Evolutionary conservation across 164 flowering plant genomes (phyloP), one percentile per base, ranked within the genome.

Genomic region (Piper longum): DNA sequence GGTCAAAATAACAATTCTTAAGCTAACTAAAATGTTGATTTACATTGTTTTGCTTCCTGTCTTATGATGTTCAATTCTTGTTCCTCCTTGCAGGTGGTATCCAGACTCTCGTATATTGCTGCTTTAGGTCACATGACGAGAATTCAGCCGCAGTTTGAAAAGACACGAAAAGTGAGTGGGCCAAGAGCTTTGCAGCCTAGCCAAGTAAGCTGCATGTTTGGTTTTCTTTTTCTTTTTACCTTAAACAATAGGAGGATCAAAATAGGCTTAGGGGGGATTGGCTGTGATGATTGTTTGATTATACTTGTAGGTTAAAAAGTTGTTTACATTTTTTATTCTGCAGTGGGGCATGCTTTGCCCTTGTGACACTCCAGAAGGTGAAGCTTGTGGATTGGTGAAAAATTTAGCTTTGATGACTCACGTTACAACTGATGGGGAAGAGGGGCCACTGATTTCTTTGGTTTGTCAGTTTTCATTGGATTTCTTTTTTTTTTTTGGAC

Each of bases 341-440:
- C 74, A 92, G 99, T 93, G 97, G 97, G 99, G 99, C 42, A 88
- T 93, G 99, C 91, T 93, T 69, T 93, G 99, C 73, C 99, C 99
- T 4, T 93, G 99, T 81, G 99, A 93, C 77, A 93, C 99, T 70
- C 99, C 99, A 54, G 99, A 93, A 79, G 99, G 99, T 65, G 99
- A 93, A 82, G 72, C 95, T 61, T 93, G 99, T 79, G 99, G 99
- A 64, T 72, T 93, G 75, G 96, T 88, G 17, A 93, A 93, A 69
- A 88, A 93, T 70, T 79, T 93, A 83, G 96, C 99, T 16, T 70
- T 93, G 63, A 84, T 93, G 97, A 85, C 99, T 72, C 99, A 89
- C 75, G 96, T 92, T 63, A 92, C 98, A 41, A 92, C 98, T 65
- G 96, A 92, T 77, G 87, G 86, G 69, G 96, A 88, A 61, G 98